Conservation (phyloP, 1,139 yeast species). For the Suhomyces guaymorum region DNA sequence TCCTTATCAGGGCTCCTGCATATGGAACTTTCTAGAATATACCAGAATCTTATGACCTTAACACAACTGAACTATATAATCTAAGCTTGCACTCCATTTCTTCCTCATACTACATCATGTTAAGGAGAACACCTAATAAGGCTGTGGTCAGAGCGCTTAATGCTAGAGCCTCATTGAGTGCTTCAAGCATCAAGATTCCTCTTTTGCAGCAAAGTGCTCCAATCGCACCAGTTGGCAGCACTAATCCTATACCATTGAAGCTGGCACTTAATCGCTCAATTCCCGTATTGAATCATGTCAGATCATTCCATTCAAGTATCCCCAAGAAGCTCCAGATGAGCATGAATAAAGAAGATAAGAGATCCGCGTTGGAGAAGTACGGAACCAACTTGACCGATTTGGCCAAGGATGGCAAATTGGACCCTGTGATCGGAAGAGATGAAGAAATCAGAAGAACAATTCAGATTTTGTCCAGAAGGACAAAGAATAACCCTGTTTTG, state of each 20-base stretch:
- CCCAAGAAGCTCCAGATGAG: slow-evolving; percentile 36
- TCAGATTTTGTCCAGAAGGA: slow-evolving; percentile 86
- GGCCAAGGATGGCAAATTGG: slow-evolving; percentile 88
- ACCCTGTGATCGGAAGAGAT: slow-evolving; percentile 96
- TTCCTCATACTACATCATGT: neutral
- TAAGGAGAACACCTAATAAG: slow-evolving; percentile 1
- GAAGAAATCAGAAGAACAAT: slow-evolving; percentile 92
- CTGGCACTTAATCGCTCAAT: too few species aligned
- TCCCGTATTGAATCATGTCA: neutral
- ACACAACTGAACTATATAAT: slow-evolving; percentile 6
- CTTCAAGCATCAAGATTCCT: neutral
- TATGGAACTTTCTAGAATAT: slow-evolving; percentile 10
- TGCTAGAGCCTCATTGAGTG: neutral
- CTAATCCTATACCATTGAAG: too few species aligned
- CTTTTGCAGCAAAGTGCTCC: slow-evolving; percentile 1
- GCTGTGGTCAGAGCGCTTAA: neutral
- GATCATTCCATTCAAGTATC: slow-evolving; percentile 21
- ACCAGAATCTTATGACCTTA: slow-evolving; percentile 6
- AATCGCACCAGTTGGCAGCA: neutral
- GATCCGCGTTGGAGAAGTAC: slow-evolving; percentile 80
- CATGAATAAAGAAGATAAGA: slow-evolving; percentile 50
- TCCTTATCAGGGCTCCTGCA: slow-evolving; percentile 9
- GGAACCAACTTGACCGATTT: slow-evolving; percentile 87
- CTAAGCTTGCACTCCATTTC: neutral
- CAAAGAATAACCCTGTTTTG: slow-evolving; percentile 91